Percentiles rank a stretch among this genome's conserved stretches.
These are phyloP conservation scores for Lentithecium fluviatile DNA, from an alignment of 495 filamentous ascomycete genomes.

Conservation along the genomic window DNA sequence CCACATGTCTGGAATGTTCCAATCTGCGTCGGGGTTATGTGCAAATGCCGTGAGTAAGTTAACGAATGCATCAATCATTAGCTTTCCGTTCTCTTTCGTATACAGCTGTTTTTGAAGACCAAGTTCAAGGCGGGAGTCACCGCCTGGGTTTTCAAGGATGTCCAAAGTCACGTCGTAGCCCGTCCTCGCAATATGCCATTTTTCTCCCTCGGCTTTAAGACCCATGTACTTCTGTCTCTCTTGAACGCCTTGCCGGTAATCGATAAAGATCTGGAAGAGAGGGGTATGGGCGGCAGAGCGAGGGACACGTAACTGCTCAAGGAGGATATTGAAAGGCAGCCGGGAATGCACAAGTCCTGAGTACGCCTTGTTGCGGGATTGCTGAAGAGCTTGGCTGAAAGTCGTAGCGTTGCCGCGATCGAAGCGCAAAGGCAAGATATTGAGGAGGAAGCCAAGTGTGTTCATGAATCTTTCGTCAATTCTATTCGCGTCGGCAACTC, in stretches of 20 bases:
- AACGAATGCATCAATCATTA: too few species aligned
- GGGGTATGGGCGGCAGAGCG: not conserved
- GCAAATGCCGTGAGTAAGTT: too few species aligned
- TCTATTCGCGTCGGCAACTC: slow-evolving; percentile 5
- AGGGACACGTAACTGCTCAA: not conserved
- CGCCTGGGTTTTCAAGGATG: too few species aligned
- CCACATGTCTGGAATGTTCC: too few species aligned
- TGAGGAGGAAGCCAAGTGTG: not conserved
- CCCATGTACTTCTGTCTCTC: too few species aligned
- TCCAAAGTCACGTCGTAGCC: too few species aligned
- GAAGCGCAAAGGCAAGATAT: slow-evolving; percentile 7
- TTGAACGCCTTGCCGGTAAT: slow-evolving; percentile 1
- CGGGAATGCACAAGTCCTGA: not conserved
- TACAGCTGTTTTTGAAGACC: too few species aligned
- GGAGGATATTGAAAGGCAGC: slow-evolving; percentile 6
- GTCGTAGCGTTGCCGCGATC: not conserved
- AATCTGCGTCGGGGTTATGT: too few species aligned
- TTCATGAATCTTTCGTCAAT: not conserved
- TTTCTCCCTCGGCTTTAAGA: too few species aligned
- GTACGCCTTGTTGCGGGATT: not conserved
- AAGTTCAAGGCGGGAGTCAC: too few species aligned
- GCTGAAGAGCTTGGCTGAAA: not conserved
- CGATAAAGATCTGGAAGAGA: slow-evolving; percentile 6
- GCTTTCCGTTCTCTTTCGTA: too few species aligned
- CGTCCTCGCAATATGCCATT: too few species aligned